These are phyloP conservation scores for Paramarasmius palmivorus DNA, from an alignment of 1,284 basidiomycete genomes.

Conservation along the genomic window DNA sequence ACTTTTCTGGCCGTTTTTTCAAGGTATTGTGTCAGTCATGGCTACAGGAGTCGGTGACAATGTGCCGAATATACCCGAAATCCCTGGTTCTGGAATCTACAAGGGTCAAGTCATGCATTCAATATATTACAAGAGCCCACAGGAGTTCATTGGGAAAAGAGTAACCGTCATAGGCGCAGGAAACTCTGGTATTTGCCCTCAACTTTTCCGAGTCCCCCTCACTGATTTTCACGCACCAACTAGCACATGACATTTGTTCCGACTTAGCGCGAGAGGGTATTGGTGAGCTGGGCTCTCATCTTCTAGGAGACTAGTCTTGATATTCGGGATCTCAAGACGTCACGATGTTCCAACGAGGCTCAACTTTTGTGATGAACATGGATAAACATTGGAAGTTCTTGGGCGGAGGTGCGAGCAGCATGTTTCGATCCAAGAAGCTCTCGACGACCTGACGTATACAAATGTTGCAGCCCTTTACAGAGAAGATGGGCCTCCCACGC, in stretches of 20 bases:
- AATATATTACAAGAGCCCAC: constrained; percentile 8
- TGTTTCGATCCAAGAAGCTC: neutral
- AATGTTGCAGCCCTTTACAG: constrained; percentile 37
- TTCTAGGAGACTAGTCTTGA: neutral
- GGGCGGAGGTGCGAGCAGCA: constrained; percentile 25
- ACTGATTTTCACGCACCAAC: neutral
- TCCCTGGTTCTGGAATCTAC: constrained; percentile 38
- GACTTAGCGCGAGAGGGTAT: constrained; percentile 13
- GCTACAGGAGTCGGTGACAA: constrained; percentile 45
- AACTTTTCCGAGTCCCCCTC: neutral
- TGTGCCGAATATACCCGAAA: constrained; percentile 33
- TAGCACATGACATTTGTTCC: constrained; percentile 14
- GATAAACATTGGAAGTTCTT: constrained; percentile 43
- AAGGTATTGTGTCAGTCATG: constrained; percentile 35
- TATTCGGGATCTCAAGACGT: constrained; percentile 36
- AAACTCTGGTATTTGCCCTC: constrained; percentile 46
- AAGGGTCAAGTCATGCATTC: constrained; percentile 16
- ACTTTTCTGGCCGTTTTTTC: too few relatives aligned
- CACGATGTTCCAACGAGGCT: constrained; percentile 64
- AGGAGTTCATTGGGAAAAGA: constrained; percentile 14
- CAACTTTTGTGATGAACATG: constrained; percentile 61
- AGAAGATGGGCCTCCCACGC: constrained; percentile 47
- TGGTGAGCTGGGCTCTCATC: neutral
- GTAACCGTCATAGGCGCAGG: constrained; percentile 61
- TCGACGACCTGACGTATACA: too few relatives aligned